Evolutionary conservation across 2,329 filamentous ascomycete genomes (phyloP).

Genomic region (Cladophialophora bantiana): DNA sequence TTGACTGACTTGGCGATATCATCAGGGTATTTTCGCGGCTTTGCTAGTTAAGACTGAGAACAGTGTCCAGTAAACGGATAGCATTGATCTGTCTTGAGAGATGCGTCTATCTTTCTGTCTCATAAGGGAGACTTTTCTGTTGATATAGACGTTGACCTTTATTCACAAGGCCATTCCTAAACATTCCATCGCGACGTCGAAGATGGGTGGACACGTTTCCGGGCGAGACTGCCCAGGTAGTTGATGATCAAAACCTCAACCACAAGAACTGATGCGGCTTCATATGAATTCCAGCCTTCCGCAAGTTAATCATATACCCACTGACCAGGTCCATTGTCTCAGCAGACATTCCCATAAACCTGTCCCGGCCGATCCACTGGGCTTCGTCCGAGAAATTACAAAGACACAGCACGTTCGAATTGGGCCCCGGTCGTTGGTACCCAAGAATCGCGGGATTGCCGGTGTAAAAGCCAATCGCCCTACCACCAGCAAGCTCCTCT

Average conservation of each 20-base stretch:
- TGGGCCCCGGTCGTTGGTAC: slow-evolving; percentile 36
- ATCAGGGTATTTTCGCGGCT: no score
- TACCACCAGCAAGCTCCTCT: slow-evolving; percentile 35
- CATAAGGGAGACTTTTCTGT: no score
- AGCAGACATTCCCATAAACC: slow-evolving; percentile 38
- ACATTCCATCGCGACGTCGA: no score
- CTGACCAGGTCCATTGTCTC: slow-evolving; percentile 34
- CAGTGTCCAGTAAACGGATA: no score
- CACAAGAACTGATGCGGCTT: slow-evolving; percentile 38
- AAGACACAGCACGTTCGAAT: slow-evolving; percentile 35
- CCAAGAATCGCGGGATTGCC: slow-evolving; percentile 37
- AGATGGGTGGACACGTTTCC: no score
- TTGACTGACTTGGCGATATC: no score
- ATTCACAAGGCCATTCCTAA: no score
- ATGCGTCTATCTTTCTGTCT: no score
- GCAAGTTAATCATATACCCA: slow-evolving; percentile 35
- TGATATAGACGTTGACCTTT: no score
- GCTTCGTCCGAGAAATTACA: slow-evolving; percentile 38
- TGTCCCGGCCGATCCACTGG: slow-evolving; percentile 38
- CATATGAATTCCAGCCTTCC: slow-evolving; percentile 37
- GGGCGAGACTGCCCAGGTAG: no score
- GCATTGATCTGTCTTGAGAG: no score
- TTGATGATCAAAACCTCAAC: slow-evolving; percentile 29
- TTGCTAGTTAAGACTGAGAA: no score
- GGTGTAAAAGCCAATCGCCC: slow-evolving; percentile 38